These are phyloP conservation scores for Gnetum montanum DNA, from an alignment of 75 land plant genomes.

Conservation along the genomic window DNA sequence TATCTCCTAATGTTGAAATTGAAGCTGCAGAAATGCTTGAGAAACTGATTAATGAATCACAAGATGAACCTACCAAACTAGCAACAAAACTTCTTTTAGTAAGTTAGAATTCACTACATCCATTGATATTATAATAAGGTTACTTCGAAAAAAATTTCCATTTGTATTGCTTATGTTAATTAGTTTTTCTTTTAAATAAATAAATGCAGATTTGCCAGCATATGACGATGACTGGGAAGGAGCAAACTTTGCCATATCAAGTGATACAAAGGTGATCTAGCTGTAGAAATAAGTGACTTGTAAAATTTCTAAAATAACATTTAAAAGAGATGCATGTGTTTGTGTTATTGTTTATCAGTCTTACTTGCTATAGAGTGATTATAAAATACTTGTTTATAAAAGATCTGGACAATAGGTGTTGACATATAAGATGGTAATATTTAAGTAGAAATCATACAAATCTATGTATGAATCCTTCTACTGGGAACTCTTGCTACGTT, in stretches of 20 bases:
- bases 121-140: too few species aligned
- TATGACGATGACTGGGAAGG: conserved; percentile 89
- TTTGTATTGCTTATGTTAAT: not conserved
- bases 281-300: too few species aligned
- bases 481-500: too few species aligned
- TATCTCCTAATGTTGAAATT: conserved; percentile 62
- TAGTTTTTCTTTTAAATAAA: not conserved
- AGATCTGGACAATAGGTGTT: too few species aligned
- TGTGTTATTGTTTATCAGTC: too few species aligned
- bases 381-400: too few species aligned
- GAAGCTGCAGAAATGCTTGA: conserved; percentile 92
- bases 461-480: too few species aligned
- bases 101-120: conserved; percentile 5
- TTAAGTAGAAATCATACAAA: too few species aligned
- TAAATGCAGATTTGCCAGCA: conserved; percentile 82
- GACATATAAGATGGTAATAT: too few species aligned
- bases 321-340: too few species aligned
- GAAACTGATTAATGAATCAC: conserved; percentile 83
- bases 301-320: too few species aligned
- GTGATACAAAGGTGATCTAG: conserved; percentile 80
- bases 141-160: not conserved
- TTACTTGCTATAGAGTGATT: too few species aligned
- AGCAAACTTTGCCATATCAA: conserved; percentile 83
- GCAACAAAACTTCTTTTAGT: conserved; percentile 94
- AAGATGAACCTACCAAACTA: conserved; percentile 83